phyloP scores from a whole-genome alignment of 2,329 filamentous ascomycete species.

The Sclerotinia nivalis region DNA sequence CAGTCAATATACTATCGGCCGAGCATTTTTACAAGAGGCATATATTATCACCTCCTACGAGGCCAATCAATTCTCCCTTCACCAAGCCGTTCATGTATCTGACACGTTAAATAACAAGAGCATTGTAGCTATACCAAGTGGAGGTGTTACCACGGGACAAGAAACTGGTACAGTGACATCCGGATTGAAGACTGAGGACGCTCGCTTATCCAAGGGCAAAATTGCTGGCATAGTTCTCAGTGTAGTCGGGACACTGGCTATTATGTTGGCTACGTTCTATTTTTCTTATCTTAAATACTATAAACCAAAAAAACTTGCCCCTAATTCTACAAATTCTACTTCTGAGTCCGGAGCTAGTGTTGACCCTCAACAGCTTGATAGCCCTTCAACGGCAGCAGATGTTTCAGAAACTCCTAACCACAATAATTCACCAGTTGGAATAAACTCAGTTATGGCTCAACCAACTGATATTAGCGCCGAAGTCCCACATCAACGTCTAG shows the following conservation, averaged over 20 bases:
- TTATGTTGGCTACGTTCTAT: constrained; percentile 25
- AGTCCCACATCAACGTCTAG: constrained; percentile 33
- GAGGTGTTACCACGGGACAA: not conserved
- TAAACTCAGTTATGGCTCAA: constrained; percentile 50
- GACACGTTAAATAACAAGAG: constrained; percentile 34
- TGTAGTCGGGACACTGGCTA: not conserved
- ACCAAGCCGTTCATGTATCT: constrained; percentile 38
- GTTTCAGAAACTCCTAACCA: constrained; percentile 44
- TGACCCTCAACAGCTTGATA: constrained; percentile 38
- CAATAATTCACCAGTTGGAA: constrained; percentile 41
- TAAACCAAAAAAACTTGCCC: not conserved
- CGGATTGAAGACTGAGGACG: no score
- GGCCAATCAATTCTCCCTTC: constrained; percentile 39
- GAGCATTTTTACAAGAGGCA: constrained; percentile 43
- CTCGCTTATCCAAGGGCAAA: constrained; percentile 29
- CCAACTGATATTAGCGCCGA: constrained; percentile 41
- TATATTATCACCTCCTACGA: constrained; percentile 43
- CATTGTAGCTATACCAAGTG: constrained; percentile 31
- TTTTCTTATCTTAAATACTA: not conserved
- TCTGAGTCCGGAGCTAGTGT: not conserved
- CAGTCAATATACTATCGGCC: constrained; percentile 41
- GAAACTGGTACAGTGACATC: not conserved
- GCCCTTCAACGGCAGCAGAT: constrained; percentile 48
- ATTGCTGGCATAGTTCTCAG: constrained; percentile 37
- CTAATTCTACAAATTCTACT: not conserved